Evolutionary conservation across 306 rosid species (phyloP), one percentile per base, ranked within the genome.

Genomic region (Rosa multiflora): DNA sequence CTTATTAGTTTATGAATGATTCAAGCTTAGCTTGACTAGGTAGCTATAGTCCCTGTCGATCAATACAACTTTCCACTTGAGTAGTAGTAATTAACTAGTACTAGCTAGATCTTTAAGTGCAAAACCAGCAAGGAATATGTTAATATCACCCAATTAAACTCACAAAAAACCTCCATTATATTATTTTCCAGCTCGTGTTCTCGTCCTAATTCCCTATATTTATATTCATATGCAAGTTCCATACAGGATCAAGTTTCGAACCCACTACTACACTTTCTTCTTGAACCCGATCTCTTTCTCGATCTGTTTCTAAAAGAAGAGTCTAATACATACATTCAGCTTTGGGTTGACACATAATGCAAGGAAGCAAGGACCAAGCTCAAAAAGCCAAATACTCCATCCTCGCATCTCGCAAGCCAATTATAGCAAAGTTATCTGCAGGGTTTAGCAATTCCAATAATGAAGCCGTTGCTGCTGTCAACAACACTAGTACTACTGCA

Each of bases 321-420:
- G 35, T 10, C 29, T 55, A 55, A 55, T 55, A 21, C 63, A n/a
- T 56, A n/a, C 62, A 20, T 55, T 55, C 9, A 55, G 32, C 63
- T 56, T 56, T 56, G 18, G 18, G 18, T 3, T 70, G 55, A 48
- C 14, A 8, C 9, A 72, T 26, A 72, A 72, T 72, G 76, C 76
- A 51, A 72, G 76, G 76, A 51, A 51, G 62, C 12, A 72, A 51
- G 42, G 76, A 53, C 9, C 47, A 72, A 51, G 63, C 47, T 72
- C 26, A 35, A 15, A 18, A 17, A 51, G 32, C 46, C 63, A 51
- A 72, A 15, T 5, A 69, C 5, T 69, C 73, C 35, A 53, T 49
- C 63, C 23, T 51, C 32, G 11, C 39, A 43, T 46, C 76, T 69
- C 35, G 37, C 8, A 72, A 49, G 46, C 63, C 63, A 72, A 72